Evolutionary conservation across 768 basidiomycete genomes (phyloP).

Genomic region (Scleroderma bovista): DNA sequence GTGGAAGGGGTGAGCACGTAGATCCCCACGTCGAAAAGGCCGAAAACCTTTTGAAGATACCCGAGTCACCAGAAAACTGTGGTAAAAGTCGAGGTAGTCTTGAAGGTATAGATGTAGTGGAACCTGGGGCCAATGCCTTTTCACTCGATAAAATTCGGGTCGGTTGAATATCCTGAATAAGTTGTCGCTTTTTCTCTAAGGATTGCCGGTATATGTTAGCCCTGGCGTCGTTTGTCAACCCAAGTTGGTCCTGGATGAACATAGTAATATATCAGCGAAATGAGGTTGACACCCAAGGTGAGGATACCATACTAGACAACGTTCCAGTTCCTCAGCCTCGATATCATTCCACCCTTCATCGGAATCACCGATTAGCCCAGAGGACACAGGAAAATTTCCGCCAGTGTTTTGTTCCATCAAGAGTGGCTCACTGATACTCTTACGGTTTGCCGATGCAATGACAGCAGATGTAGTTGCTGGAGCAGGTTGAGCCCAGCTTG

Average conservation of each 20-base stretch:
- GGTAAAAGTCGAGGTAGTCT: conserved; percentile 66
- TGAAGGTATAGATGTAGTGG: conserved; percentile 31
- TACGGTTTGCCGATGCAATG: conserved; percentile 36
- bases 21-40: conserved; percentile 54
- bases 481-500: conserved; percentile 53
- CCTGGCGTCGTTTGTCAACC: conserved; percentile 66
- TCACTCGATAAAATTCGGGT: conserved; percentile 31
- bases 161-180: conserved; percentile 53
- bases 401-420: conserved; percentile 45
- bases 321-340: conserved; percentile 51
- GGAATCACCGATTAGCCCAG: conserved; percentile 24
- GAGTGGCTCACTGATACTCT: conserved; percentile 69
- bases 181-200: conserved; percentile 55
- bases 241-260: conserved; percentile 58
- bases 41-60: conserved; percentile 64
- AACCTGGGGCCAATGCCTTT: conserved; percentile 25
- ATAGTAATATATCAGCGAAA: conserved; percentile 3
- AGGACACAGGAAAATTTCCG: conserved; percentile 19
- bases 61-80: conserved; percentile 69
- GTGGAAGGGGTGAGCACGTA: conserved; percentile 30
- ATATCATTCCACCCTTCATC: conserved; percentile 27
- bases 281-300: neutral
- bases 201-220: conserved; percentile 58
- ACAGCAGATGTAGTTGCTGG: conserved; percentile 31
- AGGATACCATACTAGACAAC: conserved; percentile 54